Conservation (phyloP, 2,329 filamentous ascomycete species). For the Dactylellina parvicollis region DNA sequence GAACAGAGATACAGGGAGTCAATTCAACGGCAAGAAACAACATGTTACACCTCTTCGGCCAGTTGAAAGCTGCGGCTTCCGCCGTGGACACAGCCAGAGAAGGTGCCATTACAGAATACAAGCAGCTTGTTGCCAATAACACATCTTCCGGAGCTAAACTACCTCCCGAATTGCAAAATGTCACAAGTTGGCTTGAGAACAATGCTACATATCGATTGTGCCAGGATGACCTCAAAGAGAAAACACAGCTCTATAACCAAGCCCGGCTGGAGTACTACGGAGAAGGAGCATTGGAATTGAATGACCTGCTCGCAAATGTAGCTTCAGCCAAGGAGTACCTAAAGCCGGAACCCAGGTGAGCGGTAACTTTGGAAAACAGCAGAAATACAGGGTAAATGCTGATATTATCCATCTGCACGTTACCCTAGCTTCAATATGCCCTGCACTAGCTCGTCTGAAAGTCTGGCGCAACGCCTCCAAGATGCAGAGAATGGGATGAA, state of each 20-base stretch:
- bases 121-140: neutral
- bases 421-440: conserved; percentile 31
- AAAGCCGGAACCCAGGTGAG: conserved; percentile 16
- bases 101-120: conserved; percentile 11
- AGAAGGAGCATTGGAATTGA: conserved; percentile 1
- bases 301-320: neutral
- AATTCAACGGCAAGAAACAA: conserved; percentile 16
- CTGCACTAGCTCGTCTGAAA: conserved; percentile 12
- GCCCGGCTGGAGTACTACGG: conserved; percentile 24
- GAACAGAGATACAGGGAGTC: neutral
- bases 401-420: neutral
- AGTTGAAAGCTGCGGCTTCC: conserved; percentile 16
- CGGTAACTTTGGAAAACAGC: neutral
- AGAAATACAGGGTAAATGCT: no score
- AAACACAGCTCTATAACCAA: conserved; percentile 21
- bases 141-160: neutral
- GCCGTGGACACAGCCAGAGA: conserved; percentile 9
- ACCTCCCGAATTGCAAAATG: conserved; percentile 1
- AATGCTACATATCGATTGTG: conserved; percentile 6
- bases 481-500: conserved; percentile 4
- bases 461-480: conserved; percentile 11
- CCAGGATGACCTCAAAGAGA: conserved; percentile 11
- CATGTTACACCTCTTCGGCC: conserved; percentile 24
- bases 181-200: conserved; percentile 17
- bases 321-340: conserved; percentile 15